Evolutionary conservation across 768 basidiomycete genomes (phyloP), one percentile per base, ranked within the genome.

Genomic region (Amanita brunnescens): DNA sequence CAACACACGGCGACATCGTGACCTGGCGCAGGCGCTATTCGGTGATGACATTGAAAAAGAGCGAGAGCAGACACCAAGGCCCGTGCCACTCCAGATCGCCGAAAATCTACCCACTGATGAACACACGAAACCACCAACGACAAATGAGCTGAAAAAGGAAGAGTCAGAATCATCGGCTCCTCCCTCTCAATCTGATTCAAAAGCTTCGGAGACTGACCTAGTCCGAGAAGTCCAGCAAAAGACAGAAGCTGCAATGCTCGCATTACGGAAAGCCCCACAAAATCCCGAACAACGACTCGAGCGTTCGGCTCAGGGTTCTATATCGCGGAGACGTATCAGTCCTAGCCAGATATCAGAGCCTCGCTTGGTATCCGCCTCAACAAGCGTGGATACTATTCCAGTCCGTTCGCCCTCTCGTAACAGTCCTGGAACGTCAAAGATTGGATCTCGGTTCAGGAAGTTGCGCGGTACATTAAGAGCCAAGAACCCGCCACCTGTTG

Each of bases 11-110:
- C 75, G 81, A 48, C 83, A 85, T 56, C 73, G 84, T 56, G 85
- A 86, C 60, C 74, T 91, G n/a, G 84, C 87, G 2, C 82, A 83
- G 51, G 83, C 81, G 14, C 67, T 91, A 37, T 89, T 91, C 58
- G 87, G 85, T 14, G 64, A 69, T n/a, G 67, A 65, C 23, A 70
- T 70, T 20, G 65, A 62, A 5, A 64, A 64, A 37, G 61, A 61
- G 13, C 58, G 32, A 33, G 35, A 42, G 46, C 35, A 45, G 57
- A 65, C 35, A 55, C 60, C 43, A 34, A 55, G 44, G 54, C 29
- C 54, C 57, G 37, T 32, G 45, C 44, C 49, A 52, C 61, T 24
- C 60, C 64, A 39, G 61, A 63, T 21, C 26, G 24, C 47, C 38
- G 48, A 54, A 55, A 40, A 21, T 12, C 29, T 45, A n/a, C 38